Evolutionary conservation across 1,139 yeast species (phyloP).

Genomic region (Suhomyces bribrorum): DNA sequence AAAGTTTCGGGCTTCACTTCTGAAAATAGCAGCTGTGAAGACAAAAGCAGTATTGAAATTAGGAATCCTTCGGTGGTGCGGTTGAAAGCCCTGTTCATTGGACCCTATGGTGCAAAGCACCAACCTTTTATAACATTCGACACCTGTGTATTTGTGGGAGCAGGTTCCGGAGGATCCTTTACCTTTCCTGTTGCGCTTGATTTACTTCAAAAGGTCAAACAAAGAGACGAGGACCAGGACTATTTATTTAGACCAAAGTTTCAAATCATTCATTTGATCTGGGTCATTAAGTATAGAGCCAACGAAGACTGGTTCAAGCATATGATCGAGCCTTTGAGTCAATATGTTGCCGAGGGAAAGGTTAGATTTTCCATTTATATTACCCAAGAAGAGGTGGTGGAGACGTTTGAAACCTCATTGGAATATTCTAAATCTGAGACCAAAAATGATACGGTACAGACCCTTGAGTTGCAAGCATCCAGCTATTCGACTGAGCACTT

Average conservation of each 20-base stretch:
- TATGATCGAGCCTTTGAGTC: constrained; percentile 29
- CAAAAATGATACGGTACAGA: background rate
- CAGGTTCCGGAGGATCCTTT: constrained; percentile 51
- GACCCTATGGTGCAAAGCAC: constrained; percentile 47
- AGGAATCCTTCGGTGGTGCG: background rate
- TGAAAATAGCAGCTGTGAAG: constrained; percentile 1
- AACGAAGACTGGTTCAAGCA: constrained; percentile 42
- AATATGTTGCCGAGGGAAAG: constrained; percentile 26
- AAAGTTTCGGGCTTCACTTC: background rate
- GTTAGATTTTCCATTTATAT: constrained; percentile 27
- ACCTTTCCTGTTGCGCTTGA: constrained; percentile 48
- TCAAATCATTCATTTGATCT: constrained; percentile 32
- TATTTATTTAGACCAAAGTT: constrained; percentile 34
- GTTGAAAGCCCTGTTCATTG: constrained; percentile 39
- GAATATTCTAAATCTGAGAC: background rate
- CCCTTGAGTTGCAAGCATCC: constrained; percentile 1
- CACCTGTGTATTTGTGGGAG: constrained; percentile 39
- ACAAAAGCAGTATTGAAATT: constrained; percentile 1
- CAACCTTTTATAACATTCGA: constrained; percentile 48
- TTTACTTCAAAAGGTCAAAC: constrained; percentile 26
- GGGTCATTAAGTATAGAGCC: constrained; percentile 32
- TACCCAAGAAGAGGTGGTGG: constrained; percentile 18
- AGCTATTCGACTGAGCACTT: background rate
- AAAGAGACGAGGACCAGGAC: constrained; percentile 30
- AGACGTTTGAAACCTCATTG: background rate